Evolutionary conservation across 495 filamentous ascomycete species (phyloP).

Genomic region (Xylaria scruposa): DNA sequence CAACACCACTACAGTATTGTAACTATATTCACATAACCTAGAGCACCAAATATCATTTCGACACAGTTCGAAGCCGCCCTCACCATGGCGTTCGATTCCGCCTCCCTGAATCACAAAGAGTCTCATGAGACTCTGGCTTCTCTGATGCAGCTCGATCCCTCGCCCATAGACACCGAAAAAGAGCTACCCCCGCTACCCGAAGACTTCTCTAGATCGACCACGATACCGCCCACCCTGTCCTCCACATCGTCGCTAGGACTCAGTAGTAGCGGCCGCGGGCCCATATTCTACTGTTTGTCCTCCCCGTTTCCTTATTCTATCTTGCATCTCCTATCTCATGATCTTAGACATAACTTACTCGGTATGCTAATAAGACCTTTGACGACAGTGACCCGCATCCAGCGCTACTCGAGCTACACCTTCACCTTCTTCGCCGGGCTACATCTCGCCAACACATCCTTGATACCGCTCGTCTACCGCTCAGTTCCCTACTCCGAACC

Average conservation of each 20-base stretch:
- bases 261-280: constrained; percentile 57
- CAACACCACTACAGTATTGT: background rate
- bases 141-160: constrained; percentile 80
- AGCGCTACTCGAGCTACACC: constrained; percentile 87
- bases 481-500: constrained; percentile 63
- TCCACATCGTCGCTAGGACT: constrained; percentile 57
- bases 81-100: constrained; percentile 34
- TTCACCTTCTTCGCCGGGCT: constrained; percentile 78
- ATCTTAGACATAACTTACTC: background rate
- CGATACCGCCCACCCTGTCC: constrained; percentile 31
- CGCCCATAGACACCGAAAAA: constrained; percentile 74
- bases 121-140: constrained; percentile 65
- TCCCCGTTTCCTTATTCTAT: background rate
- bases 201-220: constrained; percentile 37
- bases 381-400: constrained; percentile 72
- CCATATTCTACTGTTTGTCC: constrained; percentile 67
- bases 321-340: constrained; percentile 9
- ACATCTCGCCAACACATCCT: constrained; percentile 80
- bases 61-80: background rate
- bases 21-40: background rate
- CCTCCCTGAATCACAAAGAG: constrained; percentile 41
- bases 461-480: constrained; percentile 69
- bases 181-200: constrained; percentile 59
- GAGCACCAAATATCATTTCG: background rate
- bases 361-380: background rate